Conservation (phyloP, 768 basidiomycete genomes). For the Tremella mesenterica region DNA sequence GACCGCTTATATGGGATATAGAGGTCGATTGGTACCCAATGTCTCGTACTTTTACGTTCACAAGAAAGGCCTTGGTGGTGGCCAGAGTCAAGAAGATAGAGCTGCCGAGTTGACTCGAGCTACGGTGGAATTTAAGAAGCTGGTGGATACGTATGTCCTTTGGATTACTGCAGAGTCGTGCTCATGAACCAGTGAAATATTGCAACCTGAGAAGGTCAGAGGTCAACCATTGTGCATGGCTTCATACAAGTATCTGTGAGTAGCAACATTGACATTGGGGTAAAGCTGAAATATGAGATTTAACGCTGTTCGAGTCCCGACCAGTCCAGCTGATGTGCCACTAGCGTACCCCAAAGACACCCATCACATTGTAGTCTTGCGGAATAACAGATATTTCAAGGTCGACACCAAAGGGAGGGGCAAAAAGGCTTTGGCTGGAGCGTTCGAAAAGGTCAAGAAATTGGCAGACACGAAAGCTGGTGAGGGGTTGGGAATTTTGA, state of each 20-base stretch:
- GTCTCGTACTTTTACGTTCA: slow-evolving; percentile 96
- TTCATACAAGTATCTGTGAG: slow-evolving; percentile 88
- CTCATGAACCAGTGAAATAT: slow-evolving; percentile 51
- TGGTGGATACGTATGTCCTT: slow-evolving; percentile 64
- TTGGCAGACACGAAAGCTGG: slow-evolving; percentile 57
- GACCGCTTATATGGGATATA: slow-evolving; percentile 72
- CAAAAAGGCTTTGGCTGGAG: slow-evolving; percentile 62
- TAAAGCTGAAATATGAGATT: slow-evolving; percentile 50
- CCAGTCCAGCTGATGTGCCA: slow-evolving; percentile 71
- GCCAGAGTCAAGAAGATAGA: slow-evolving; percentile 53
- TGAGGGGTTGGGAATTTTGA: slow-evolving; percentile 66
- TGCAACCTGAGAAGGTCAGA: slow-evolving; percentile 81
- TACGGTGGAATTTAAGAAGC: slow-evolving; percentile 69
- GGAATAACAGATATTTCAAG: slow-evolving; percentile 84
- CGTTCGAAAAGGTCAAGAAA: slow-evolving; percentile 64
- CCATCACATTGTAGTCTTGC: slow-evolving; percentile 81
- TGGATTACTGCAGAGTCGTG: background rate
- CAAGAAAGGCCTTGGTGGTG: slow-evolving; percentile 52
- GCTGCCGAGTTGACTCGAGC: slow-evolving; percentile 79
- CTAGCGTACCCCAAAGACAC: slow-evolving; percentile 62
- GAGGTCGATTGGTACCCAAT: slow-evolving; percentile 82
- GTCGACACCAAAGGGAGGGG: slow-evolving; percentile 60
- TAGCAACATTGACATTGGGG: background rate
- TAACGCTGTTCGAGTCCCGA: slow-evolving; percentile 84
- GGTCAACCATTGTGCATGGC: slow-evolving; percentile 70